Percentiles rank a stretch among this genome's conserved stretches.
Conservation (phyloP, 768 basidiomycete species). For the Phanerochaete carnosa region DNA sequence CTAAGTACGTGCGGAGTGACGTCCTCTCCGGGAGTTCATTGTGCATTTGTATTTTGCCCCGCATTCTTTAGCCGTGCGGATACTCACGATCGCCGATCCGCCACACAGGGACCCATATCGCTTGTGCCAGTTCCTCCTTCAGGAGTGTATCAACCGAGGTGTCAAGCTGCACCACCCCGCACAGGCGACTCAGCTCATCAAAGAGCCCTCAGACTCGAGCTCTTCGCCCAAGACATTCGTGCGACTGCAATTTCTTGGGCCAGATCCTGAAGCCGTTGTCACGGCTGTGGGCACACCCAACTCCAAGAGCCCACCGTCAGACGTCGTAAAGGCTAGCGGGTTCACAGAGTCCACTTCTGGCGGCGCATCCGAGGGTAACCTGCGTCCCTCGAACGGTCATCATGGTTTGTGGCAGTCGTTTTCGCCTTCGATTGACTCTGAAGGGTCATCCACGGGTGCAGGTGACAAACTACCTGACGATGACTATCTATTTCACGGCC, state of each 20-base stretch:
- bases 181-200: constrained; percentile 18
- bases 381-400: too few relatives aligned
- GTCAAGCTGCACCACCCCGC: constrained; percentile 30
- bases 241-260: constrained; percentile 19
- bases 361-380: too few relatives aligned
- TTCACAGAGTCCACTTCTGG: neutral
- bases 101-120: constrained; percentile 23
- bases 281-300: neutral
- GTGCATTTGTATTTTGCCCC: neutral
- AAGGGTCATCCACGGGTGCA: neutral
- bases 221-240: constrained; percentile 12
- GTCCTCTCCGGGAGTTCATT: neutral
- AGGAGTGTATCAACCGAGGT: constrained; percentile 24
- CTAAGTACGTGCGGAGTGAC: neutral
- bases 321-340: too few relatives aligned
- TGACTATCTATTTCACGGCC: neutral
- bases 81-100: neutral
- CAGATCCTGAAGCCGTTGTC: neutral
- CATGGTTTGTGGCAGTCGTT: neutral
- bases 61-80: neutral
- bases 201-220: constrained; percentile 2
- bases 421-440: neutral
- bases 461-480: neutral
- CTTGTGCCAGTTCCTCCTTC: constrained; percentile 30
- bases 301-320: constrained; percentile 6